Conservation (phyloP, 1,284 basidiomycete species). For the Malassezia japonica region DNA sequence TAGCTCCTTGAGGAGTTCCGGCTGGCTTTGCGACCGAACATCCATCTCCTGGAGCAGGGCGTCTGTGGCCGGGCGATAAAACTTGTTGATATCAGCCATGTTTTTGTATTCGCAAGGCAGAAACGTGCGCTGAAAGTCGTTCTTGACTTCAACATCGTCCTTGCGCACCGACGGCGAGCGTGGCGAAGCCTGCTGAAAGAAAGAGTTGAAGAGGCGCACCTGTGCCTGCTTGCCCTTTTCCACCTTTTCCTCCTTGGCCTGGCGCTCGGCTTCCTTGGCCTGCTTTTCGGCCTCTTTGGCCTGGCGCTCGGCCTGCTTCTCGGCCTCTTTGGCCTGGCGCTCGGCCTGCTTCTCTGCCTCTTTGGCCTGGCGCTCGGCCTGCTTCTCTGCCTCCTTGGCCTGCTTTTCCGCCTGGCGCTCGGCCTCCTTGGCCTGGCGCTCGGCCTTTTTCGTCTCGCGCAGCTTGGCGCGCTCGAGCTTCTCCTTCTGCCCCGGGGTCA, state of each 20-base stretch:
- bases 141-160: constrained; percentile 8
- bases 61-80: constrained; percentile 12
- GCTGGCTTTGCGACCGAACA: background rate
- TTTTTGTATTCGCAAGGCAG: constrained; percentile 41
- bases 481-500: constrained; percentile 21
- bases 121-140: constrained; percentile 41
- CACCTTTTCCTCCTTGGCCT: constrained; percentile 43
- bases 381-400: constrained; percentile 33
- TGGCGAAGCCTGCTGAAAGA: constrained; percentile 29
- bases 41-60: background rate
- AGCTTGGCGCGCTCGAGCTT: constrained; percentile 25
- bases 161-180: constrained; percentile 8
- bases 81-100: constrained; percentile 38
- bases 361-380: constrained; percentile 36
- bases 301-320: constrained; percentile 23
- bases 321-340: constrained; percentile 41
- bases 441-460: constrained; percentile 17
- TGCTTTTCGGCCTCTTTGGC: background rate
- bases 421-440: constrained; percentile 8
- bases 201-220: constrained; percentile 49
- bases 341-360: constrained; percentile 31
- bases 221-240: constrained; percentile 37
- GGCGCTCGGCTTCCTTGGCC: constrained; percentile 9
- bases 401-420: constrained; percentile 36
- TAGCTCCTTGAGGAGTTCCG: constrained; percentile 28